Percentiles rank a stretch among this genome's conserved stretches.
Evolutionary conservation across 495 filamentous ascomycete genomes (phyloP).

Genomic region (Podospora pseudopauciseta): DNA sequence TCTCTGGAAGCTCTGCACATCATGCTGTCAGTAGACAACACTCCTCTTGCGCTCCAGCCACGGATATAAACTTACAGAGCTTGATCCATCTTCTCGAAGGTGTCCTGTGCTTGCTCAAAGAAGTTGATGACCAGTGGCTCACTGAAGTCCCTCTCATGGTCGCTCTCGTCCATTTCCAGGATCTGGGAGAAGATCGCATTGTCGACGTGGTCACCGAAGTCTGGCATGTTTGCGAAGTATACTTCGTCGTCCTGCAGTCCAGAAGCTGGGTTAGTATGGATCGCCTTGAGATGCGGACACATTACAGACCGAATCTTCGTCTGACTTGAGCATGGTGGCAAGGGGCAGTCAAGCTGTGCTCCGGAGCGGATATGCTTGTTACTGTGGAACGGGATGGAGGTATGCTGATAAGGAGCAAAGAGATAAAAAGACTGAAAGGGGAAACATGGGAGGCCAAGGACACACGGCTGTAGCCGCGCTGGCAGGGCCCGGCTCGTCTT

Average conservation of each 20-base stretch:
- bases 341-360: neutral
- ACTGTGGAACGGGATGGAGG: neutral
- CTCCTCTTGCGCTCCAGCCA: neutral
- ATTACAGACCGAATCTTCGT: conserved; percentile 27
- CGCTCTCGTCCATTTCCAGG: conserved; percentile 92
- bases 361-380: neutral
- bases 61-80: conserved; percentile 61
- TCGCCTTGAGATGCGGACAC: neutral
- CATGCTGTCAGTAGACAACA: conserved; percentile 11
- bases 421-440: neutral
- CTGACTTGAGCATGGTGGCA: conserved; percentile 14
- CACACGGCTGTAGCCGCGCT: conserved; percentile 14
- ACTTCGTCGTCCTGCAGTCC: conserved; percentile 25
- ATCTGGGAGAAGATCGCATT: conserved; percentile 83
- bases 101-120: conserved; percentile 84
- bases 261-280: conserved; percentile 15
- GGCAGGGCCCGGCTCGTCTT: conserved; percentile 7
- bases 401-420: neutral
- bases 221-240: conserved; percentile 29
- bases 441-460: conserved; percentile 2
- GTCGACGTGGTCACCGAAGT: conserved; percentile 71
- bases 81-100: conserved; percentile 80
- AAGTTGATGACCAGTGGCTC: conserved; percentile 85
- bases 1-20: conserved; percentile 56
- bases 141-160: conserved; percentile 71